phyloP scores from a whole-genome alignment of 176 grass and related monocot species.

The Phoenix dactylifera region DNA sequence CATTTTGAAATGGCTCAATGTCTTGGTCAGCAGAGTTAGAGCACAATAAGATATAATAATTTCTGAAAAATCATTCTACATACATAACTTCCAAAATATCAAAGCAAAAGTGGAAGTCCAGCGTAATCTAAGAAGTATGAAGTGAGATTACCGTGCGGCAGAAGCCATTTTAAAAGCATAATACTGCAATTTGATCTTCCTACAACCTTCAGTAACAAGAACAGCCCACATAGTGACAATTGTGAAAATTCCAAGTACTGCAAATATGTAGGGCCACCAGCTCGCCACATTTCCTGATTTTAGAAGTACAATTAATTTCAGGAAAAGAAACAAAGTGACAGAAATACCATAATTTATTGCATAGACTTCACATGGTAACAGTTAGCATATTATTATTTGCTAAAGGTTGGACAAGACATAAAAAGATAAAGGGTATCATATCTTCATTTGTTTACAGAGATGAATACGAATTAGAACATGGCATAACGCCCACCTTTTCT shows the following conservation, averaged over 20 bases:
- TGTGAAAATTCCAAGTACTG: slow-evolving; percentile 65
- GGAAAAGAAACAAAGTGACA: no score
- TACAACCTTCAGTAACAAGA: slow-evolving; percentile 84
- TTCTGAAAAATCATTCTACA: no score
- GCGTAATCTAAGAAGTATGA: no score
- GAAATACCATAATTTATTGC: not conserved
- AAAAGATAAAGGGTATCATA: not conserved
- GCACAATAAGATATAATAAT: no score
- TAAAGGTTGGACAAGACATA: not conserved
- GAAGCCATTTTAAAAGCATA: slow-evolving; percentile 94
- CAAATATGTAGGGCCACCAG: slow-evolving; percentile 73
- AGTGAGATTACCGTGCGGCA: slow-evolving; percentile 43
- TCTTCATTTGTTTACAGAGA: not conserved
- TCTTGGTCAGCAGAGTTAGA: no score
- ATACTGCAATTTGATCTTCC: slow-evolving; percentile 95
- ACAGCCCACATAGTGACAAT: slow-evolving; percentile 90
- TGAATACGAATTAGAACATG: no score
- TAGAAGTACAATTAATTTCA: not conserved
- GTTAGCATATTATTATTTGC: no score
- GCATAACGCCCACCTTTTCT: no score
- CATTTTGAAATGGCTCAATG: no score
- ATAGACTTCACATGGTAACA: not conserved
- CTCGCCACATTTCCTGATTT: slow-evolving; percentile 47
- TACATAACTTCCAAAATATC: no score
- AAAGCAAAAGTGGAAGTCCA: no score